These are phyloP conservation scores for Globisporangium yorkense DNA, from an alignment of 352 stramenopile species.

Conservation along the genomic window DNA sequence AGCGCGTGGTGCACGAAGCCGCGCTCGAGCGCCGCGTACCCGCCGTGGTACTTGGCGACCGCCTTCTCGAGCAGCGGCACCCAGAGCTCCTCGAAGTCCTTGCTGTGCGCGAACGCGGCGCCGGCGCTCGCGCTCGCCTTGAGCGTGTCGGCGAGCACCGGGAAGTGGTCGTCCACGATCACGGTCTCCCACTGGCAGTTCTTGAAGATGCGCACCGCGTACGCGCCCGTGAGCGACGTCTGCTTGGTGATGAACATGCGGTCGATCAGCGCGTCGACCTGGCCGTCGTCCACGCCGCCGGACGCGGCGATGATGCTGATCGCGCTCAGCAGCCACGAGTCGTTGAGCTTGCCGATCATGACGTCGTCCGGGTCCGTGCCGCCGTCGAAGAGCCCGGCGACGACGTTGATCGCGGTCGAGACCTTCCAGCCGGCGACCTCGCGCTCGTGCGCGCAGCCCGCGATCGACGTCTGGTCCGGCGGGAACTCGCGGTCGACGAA, in stretches of 20 bases:
- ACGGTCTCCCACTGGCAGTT: slow-evolving; percentile 92
- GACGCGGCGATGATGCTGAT: slow-evolving; percentile 89
- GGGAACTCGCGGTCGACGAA: slow-evolving; percentile 89
- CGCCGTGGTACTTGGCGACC: slow-evolving; percentile 90
- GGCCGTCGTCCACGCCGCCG: slow-evolving; percentile 81
- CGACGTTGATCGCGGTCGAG: slow-evolving; percentile 83
- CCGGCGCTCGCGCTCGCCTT: slow-evolving; percentile 53
- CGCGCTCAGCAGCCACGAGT: slow-evolving; percentile 89
- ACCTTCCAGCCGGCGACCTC: slow-evolving; percentile 76
- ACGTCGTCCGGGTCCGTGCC: slow-evolving; percentile 92
- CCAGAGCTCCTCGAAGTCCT: slow-evolving; percentile 89
- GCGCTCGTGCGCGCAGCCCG: slow-evolving; percentile 43
- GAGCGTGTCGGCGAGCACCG: slow-evolving; percentile 50
- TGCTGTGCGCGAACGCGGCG: slow-evolving; percentile 83
- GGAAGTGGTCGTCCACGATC: slow-evolving; percentile 90
- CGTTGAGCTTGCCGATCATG: slow-evolving; percentile 65
- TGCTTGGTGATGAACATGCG: slow-evolving; percentile 88
- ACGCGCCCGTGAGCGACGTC: slow-evolving; percentile 88
- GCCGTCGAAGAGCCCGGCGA: slow-evolving; percentile 86
- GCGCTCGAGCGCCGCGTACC: slow-evolving; percentile 79
- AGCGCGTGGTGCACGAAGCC: slow-evolving; percentile 91
- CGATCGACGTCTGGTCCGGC: slow-evolving; percentile 65
- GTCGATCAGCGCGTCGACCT: slow-evolving; percentile 86
- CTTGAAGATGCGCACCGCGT: slow-evolving; percentile 89
- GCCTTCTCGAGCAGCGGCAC: slow-evolving; percentile 91